Conservation (phyloP, 192 early-diverging fungal species). For the Backusella luteola region DNA sequence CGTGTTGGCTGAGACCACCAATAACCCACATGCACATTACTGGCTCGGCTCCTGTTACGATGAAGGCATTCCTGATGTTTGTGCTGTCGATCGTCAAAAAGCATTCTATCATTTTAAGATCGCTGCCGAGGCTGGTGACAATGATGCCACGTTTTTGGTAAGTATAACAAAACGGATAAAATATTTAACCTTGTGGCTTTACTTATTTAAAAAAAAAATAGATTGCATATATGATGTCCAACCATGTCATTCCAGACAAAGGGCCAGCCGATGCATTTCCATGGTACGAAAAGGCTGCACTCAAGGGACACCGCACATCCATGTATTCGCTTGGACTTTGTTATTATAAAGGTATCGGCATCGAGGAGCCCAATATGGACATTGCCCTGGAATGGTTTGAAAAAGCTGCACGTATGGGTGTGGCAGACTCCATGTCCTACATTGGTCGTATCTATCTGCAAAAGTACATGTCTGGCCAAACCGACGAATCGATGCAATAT, state of each 20-base stretch:
- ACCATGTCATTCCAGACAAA: conserved; percentile 28
- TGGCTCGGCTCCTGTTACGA: conserved; percentile 38
- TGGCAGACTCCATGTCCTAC: conserved; percentile 22
- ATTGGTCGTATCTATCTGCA: conserved; percentile 23
- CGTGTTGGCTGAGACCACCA: background rate
- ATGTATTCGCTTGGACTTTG: conserved; percentile 32
- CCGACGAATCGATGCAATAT: background rate
- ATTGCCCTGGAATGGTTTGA: conserved; percentile 32
- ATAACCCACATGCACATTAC: conserved; percentile 25
- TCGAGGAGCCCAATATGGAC: conserved; percentile 12
- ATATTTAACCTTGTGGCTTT: background rate
- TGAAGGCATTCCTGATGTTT: conserved; percentile 29
- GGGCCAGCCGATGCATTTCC: conserved; percentile 31
- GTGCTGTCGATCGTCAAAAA: conserved; percentile 20
- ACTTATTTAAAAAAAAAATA: conserved; percentile 7
- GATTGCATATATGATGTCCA: conserved; percentile 40
- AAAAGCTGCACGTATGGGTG: conserved; percentile 25
- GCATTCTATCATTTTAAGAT: conserved; percentile 33
- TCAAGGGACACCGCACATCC: conserved; percentile 27
- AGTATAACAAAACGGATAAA: background rate
- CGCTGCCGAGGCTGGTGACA: conserved; percentile 28
- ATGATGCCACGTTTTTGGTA: conserved; percentile 34
- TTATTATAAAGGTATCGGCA: conserved; percentile 33
- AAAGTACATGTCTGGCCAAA: background rate
- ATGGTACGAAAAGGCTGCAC: conserved; percentile 40